phyloP scores from a whole-genome alignment of 2,329 filamentous ascomycete genomes.

The Colletotrichum caudatum region DNA sequence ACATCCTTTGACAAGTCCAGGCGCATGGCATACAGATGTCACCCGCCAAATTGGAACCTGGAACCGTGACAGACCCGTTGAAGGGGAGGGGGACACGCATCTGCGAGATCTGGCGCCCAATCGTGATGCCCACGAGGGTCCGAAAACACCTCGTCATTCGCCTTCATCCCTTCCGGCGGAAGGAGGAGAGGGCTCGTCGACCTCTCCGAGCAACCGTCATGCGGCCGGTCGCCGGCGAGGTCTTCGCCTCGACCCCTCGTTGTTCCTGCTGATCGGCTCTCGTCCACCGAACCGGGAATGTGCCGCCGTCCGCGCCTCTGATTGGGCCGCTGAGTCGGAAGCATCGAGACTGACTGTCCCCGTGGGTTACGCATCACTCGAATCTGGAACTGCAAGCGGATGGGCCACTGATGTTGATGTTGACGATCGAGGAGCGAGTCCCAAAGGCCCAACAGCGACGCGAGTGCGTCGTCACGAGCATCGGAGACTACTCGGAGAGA shows the following conservation, averaged over 20 bases:
- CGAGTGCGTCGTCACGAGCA: neutral
- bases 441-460: neutral
- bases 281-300: conserved; percentile 36
- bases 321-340: conserved; percentile 38
- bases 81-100: neutral
- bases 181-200: neutral
- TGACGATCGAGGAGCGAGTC: neutral
- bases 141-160: conserved; percentile 19
- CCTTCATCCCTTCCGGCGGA: neutral
- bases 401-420: too few relatives aligned
- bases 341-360: neutral
- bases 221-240: neutral
- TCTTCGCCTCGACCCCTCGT: neutral
- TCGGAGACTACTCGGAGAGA: neutral
- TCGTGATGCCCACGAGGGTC: conserved; percentile 41
- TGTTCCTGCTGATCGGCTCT: conserved; percentile 33
- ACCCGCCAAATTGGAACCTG: neutral
- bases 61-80: neutral
- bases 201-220: neutral
- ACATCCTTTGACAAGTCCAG: neutral
- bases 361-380: neutral
- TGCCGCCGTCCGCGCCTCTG: conserved; percentile 29
- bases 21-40: neutral
- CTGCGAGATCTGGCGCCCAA: conserved; percentile 34
- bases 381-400: neutral